phyloP scores from a whole-genome alignment of 371 early-diverging fungal species.

The Apophysomyces sp. region DNA sequence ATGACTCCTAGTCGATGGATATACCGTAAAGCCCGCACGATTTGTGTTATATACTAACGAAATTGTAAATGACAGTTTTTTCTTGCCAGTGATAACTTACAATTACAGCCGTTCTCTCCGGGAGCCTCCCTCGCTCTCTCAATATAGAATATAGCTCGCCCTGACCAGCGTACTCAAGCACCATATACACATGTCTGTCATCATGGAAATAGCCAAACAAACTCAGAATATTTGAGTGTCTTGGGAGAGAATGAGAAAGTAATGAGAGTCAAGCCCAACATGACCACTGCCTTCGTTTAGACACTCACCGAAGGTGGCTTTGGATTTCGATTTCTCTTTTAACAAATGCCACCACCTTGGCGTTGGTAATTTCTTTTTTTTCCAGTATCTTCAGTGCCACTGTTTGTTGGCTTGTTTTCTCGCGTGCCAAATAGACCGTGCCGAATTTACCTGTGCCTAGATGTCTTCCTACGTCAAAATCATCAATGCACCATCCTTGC shows the following conservation, averaged over 20 bases:
- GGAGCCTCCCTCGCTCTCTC: conserved; percentile 62
- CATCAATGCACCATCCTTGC: conserved; percentile 77
- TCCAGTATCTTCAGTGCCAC: conserved; percentile 95
- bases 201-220: conserved; percentile 99
- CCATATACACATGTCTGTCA: conserved; percentile 85
- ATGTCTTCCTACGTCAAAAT: conserved; percentile 93
- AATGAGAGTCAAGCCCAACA: background rate
- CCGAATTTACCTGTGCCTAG: conserved; percentile 99
- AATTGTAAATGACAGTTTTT: background rate
- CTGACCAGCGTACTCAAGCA: conserved; percentile 95
- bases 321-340: conserved; percentile 98
- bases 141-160: conserved; percentile 93
- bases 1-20: conserved; percentile 65
- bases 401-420: conserved; percentile 80
- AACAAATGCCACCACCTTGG: conserved; percentile 24
- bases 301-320: conserved; percentile 76
- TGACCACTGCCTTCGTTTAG: background rate
- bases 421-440: conserved; percentile 91
- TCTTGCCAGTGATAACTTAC: conserved; percentile 29
- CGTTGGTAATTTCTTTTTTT: conserved; percentile 76
- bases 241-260: conserved; percentile 11
- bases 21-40: conserved; percentile 78
- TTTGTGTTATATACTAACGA: conserved; percentile 83
- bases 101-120: conserved; percentile 77
- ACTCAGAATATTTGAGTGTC: conserved; percentile 92